Conservation (phyloP, 352 stramenopile species). For the Globisporangium okanoganense region DNA sequence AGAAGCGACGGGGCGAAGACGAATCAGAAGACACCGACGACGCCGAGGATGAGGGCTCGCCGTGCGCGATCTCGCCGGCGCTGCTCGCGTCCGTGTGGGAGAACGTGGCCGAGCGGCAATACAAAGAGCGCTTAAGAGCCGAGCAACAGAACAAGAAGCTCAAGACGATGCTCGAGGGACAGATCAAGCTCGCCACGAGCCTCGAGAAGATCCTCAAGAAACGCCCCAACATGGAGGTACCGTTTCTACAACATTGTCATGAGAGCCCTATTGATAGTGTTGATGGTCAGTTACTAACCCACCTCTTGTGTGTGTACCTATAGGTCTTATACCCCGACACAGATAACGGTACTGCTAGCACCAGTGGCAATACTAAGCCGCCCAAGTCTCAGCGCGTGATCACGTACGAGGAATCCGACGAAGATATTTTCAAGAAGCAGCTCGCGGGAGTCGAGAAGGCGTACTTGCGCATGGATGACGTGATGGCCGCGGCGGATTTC, state of each 20-base stretch:
- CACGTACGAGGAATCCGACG: slow-evolving; percentile 7
- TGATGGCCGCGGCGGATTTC: background rate
- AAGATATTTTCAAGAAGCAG: slow-evolving; percentile 11
- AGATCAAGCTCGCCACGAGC: slow-evolving; percentile 24
- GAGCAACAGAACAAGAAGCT: slow-evolving; percentile 29
- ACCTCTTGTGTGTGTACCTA: background rate
- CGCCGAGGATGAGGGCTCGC: slow-evolving; percentile 2
- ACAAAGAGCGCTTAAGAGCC: slow-evolving; percentile 19
- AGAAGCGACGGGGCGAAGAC: slow-evolving; percentile 1
- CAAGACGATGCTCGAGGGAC: slow-evolving; percentile 24
- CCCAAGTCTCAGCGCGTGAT: slow-evolving; percentile 5
- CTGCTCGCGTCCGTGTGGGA: slow-evolving; percentile 26
- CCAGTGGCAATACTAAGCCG: background rate
- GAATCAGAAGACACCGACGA: slow-evolving; percentile 6
- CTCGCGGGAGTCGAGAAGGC: background rate
- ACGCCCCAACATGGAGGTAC: slow-evolving; percentile 12
- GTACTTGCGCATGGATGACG: slow-evolving; percentile 5
- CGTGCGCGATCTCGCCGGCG: slow-evolving; percentile 18
- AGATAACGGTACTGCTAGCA: background rate
- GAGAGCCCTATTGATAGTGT: no score
- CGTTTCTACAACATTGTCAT: no score
- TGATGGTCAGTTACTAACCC: no score
- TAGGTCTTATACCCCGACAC: slow-evolving; percentile 11
- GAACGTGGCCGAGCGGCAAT: slow-evolving; percentile 22
- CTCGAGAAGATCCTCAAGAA: slow-evolving; percentile 23